Conservation (phyloP, 2,329 filamentous ascomycete species). For the Xylaria sp. region DNA sequence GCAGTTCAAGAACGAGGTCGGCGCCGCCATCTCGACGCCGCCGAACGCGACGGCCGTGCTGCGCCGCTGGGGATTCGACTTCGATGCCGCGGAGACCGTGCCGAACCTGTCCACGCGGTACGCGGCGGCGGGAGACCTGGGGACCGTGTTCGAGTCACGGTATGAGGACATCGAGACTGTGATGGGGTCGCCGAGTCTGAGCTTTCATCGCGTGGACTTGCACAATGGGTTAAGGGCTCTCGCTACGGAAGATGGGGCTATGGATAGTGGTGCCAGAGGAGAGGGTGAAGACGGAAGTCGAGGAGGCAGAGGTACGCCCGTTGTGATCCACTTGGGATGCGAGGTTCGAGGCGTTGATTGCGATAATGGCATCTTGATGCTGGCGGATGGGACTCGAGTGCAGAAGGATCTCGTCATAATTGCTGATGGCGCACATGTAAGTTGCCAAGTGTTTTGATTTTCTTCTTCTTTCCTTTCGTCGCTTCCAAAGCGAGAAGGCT, state of each 20-base stretch:
- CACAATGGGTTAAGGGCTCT: slow-evolving; percentile 52
- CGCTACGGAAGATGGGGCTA: slow-evolving; percentile 47
- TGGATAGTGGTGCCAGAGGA: slow-evolving; percentile 41
- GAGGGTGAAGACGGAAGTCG: neutral
- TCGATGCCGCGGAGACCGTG: slow-evolving; percentile 41
- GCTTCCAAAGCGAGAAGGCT: neutral
- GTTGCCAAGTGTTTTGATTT: neutral
- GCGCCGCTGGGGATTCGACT: slow-evolving; percentile 51
- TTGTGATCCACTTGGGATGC: slow-evolving; percentile 28
- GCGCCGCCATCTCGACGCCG: slow-evolving; percentile 55
- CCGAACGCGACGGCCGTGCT: slow-evolving; percentile 54
- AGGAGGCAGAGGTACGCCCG: slow-evolving; percentile 30
- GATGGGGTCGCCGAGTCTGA: slow-evolving; percentile 50
- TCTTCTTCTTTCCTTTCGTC: neutral
- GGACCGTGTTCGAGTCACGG: slow-evolving; percentile 1
- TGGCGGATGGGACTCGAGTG: slow-evolving; percentile 47
- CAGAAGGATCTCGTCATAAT: slow-evolving; percentile 55
- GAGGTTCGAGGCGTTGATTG: slow-evolving; percentile 34
- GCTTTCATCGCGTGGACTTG: slow-evolving; percentile 56
- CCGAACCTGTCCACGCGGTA: slow-evolving; percentile 40
- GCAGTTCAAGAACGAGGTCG: slow-evolving; percentile 53
- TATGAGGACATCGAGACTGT: slow-evolving; percentile 35
- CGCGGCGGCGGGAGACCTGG: slow-evolving; percentile 33
- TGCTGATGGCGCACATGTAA: slow-evolving; percentile 57
- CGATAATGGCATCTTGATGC: slow-evolving; percentile 76